Conservation (phyloP, 1,284 basidiomycete species). For the Exobasidium cylindrosporum region DNA sequence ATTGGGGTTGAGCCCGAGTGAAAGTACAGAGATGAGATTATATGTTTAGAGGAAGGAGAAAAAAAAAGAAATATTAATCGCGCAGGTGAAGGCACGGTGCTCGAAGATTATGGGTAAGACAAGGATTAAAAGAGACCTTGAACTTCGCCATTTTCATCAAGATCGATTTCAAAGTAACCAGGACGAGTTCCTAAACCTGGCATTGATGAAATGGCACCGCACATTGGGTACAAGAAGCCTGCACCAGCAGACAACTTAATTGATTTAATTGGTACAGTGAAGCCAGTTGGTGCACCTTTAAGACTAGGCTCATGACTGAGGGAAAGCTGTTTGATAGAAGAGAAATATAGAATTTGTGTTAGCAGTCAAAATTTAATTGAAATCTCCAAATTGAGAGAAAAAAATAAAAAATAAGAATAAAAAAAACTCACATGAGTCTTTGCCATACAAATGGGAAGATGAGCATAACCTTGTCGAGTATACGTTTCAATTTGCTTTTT, state of each 20-base stretch:
- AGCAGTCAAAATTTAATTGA: background rate
- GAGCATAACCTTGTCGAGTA: constrained; percentile 79
- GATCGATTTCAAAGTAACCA: constrained; percentile 59
- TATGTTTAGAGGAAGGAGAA: background rate
- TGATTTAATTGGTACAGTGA: constrained; percentile 86
- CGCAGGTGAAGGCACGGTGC: background rate
- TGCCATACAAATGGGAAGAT: constrained; percentile 83
- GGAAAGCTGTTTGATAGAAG: constrained; percentile 24
- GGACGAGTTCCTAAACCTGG: constrained; percentile 78
- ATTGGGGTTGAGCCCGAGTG: constrained; percentile 1
- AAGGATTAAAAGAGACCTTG: constrained; percentile 39
- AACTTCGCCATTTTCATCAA: constrained; percentile 55
- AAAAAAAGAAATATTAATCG: background rate
- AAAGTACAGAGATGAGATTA: background rate
- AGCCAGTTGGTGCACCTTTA: constrained; percentile 57
- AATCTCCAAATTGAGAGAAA: background rate
- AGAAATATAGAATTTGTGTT: background rate
- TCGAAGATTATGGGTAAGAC: background rate
- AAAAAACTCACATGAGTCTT: constrained; percentile 95
- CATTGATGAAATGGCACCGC: constrained; percentile 21
- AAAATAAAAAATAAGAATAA: too few species aligned
- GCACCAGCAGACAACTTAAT: constrained; percentile 88
- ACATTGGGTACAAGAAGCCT: constrained; percentile 88
- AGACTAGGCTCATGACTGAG: constrained; percentile 43
- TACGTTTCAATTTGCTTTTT: constrained; percentile 85